phyloP scores from a whole-genome alignment of 441 rosid species.

The Pelargonium cotyledonis region DNA sequence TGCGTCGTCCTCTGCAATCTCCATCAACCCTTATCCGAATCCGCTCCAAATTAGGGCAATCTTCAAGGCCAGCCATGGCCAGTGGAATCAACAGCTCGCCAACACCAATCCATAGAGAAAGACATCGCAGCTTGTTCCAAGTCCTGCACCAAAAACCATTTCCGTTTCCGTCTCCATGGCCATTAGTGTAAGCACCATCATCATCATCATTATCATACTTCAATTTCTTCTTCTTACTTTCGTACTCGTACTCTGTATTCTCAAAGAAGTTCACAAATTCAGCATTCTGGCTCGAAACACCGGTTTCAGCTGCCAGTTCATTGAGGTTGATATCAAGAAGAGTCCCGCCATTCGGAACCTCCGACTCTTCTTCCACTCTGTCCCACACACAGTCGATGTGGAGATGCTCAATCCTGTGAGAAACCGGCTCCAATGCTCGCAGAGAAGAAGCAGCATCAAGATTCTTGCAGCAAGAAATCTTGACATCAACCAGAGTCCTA shows the following conservation, averaged over 20 bases:
- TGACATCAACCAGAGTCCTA: slow-evolving; percentile 51
- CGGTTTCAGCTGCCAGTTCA: slow-evolving; percentile 13
- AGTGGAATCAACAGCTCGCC: slow-evolving; percentile 63
- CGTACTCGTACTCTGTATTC: slow-evolving; percentile 9
- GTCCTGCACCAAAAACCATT: slow-evolving; percentile 34
- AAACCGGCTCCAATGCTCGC: slow-evolving; percentile 56
- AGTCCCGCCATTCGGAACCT: slow-evolving; percentile 7
- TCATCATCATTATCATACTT: slow-evolving; percentile 32
- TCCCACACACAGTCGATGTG: slow-evolving; percentile 85
- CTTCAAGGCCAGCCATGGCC: slow-evolving; percentile 46
- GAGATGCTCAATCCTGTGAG: slow-evolving; percentile 47
- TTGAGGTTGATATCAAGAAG: slow-evolving; percentile 24
- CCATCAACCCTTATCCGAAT: slow-evolving; percentile 70
- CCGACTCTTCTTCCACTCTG: slow-evolving; percentile 26
- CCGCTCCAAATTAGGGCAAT: slow-evolving; percentile 79
- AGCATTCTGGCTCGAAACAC: neutral
- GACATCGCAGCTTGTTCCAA: slow-evolving; percentile 62
- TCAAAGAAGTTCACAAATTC: neutral
- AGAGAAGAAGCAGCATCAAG: slow-evolving; percentile 51
- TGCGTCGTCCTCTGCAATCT: slow-evolving; percentile 60
- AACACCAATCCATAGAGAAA: slow-evolving; percentile 71
- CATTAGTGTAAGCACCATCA: neutral
- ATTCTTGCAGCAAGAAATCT: slow-evolving; percentile 66
- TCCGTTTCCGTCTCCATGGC: neutral
- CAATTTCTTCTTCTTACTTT: slow-evolving; percentile 39